Evolutionary conservation across 2,329 filamentous ascomycete genomes (phyloP).

Genomic region (Aspergillus japonicus): DNA sequence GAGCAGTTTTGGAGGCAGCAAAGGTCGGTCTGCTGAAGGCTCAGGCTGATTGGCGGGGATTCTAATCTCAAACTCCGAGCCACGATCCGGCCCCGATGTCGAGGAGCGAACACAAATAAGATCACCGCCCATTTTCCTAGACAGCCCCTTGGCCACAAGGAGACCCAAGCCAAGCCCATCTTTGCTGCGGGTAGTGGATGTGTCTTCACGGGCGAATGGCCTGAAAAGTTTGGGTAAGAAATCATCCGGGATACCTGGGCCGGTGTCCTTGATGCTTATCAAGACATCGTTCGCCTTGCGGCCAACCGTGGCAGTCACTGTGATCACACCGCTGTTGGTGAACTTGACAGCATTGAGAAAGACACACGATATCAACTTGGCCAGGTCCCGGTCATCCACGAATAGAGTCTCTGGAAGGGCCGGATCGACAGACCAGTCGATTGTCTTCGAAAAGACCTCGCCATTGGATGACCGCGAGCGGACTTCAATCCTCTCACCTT

Average conservation of each 20-base stretch:
- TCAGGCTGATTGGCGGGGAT: constrained; percentile 56
- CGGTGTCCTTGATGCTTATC: constrained; percentile 64
- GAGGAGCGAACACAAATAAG: constrained; percentile 63
- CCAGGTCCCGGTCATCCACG: constrained; percentile 62
- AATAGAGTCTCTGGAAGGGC: constrained; percentile 48
- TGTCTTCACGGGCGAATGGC: constrained; percentile 67
- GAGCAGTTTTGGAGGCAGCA: constrained; percentile 48
- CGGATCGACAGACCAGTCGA: constrained; percentile 50
- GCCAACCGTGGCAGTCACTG: constrained; percentile 54
- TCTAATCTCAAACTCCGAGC: constrained; percentile 68
- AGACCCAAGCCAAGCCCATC: constrained; percentile 69
- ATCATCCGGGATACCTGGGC: constrained; percentile 65
- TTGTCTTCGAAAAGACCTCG: constrained; percentile 43
- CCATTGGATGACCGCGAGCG: constrained; percentile 46
- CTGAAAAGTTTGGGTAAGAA: constrained; percentile 68
- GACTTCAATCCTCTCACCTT: constrained; percentile 48
- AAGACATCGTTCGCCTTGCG: constrained; percentile 55
- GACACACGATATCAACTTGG: constrained; percentile 63
- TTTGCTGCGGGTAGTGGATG: constrained; percentile 64
- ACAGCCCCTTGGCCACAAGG: constrained; percentile 70
- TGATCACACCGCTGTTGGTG: constrained; percentile 63
- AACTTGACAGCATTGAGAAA: constrained; percentile 70
- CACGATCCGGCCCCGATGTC: constrained; percentile 59
- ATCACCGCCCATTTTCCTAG: constrained; percentile 67
- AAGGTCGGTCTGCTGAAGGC: constrained; percentile 44